Evolutionary conservation across 345 rosid species (phyloP), one percentile per base, ranked within the genome.

Genomic region (Salix brachista): DNA sequence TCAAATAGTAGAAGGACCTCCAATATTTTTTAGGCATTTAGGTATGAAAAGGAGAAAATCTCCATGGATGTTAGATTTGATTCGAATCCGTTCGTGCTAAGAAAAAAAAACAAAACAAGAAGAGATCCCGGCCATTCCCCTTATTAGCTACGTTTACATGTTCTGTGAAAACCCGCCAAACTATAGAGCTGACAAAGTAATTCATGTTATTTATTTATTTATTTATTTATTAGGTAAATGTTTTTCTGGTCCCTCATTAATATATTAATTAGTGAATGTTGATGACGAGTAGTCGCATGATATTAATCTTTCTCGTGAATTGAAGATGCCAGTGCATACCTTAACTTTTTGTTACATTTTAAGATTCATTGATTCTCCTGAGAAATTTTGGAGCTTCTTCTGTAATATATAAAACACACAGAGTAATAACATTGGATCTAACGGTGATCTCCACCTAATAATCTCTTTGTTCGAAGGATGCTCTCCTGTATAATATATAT

Each of bases 401-500:
- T 81, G 70, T 68, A 54, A 71, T 37, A 11, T 61, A 39, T 61
- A 10, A 61, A 42, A 66, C 34, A 52, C 25, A 64, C 12, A 21
- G 37, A 3, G 23, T 69, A 73, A 52, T 69, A 75, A 77, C 88
- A 76, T 87, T 80, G 89, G 91, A 86, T 90, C 88, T 76, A 80
- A 73, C 83, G 25, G 69, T 36, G 42, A 56, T 80, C 70, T 70
- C 66, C 30, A 67, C 81, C 80, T 77, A 85, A 69, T 80, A 85
- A 66, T 83, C 88, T 79, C 90, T 73, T 77, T 42, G 72, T 81
- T 86, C 85, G 81, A 89, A 79, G 83, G 84, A 83, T 86, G 81
- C 34, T 32, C 85, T 78, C 75, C 65, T 67, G n/a, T 34, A 69
- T 48, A 32, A 32, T 32, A 25, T 18, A 44, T 50, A 65, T 36